Evolutionary conservation across 2,329 filamentous ascomycete genomes (phyloP).

Genomic region (Epichloe aotearoae): DNA sequence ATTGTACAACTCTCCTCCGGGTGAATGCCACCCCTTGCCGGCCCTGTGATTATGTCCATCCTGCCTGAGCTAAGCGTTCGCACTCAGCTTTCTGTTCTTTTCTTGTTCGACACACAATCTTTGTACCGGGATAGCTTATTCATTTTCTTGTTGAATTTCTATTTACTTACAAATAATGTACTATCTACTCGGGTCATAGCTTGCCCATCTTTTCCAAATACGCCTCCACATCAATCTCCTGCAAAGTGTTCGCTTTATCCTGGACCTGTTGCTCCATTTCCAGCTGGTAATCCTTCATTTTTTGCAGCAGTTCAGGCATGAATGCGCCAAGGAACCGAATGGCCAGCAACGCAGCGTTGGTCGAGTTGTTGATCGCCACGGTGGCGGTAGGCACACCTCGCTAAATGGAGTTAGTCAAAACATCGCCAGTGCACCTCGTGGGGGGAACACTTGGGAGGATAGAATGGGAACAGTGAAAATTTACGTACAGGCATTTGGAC

Average conservation of each 20-base stretch:
- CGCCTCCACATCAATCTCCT: conserved; percentile 40
- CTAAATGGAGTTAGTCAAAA: conserved; percentile 12
- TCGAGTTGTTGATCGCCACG: conserved; percentile 68
- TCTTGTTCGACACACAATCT: too few species aligned
- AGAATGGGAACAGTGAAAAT: not conserved
- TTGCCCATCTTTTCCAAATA: conserved; percentile 33
- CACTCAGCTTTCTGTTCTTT: too few species aligned
- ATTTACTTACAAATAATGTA: too few species aligned
- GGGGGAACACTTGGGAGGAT: not conserved
- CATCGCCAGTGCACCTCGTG: conserved; percentile 14
- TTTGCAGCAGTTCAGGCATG: conserved; percentile 39
- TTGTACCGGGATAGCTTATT: too few species aligned
- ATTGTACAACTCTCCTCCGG: too few species aligned
- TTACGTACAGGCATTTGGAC: conserved; percentile 59
- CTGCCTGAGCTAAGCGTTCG: too few species aligned
- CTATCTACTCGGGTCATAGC: conserved; percentile 6
- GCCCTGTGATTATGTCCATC: too few species aligned
- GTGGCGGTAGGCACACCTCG: conserved; percentile 60
- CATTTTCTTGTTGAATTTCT: too few species aligned
- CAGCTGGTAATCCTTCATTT: conserved; percentile 47
- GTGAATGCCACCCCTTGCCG: too few species aligned
- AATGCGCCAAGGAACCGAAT: conserved; percentile 50
- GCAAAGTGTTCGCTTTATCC: conserved; percentile 44
- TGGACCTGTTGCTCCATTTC: conserved; percentile 51
- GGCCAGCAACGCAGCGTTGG: conserved; percentile 63